Evolutionary conservation across 1,139 yeast genomes (phyloP).

Genomic region (Zygosaccharomyces pseudobailii): DNA sequence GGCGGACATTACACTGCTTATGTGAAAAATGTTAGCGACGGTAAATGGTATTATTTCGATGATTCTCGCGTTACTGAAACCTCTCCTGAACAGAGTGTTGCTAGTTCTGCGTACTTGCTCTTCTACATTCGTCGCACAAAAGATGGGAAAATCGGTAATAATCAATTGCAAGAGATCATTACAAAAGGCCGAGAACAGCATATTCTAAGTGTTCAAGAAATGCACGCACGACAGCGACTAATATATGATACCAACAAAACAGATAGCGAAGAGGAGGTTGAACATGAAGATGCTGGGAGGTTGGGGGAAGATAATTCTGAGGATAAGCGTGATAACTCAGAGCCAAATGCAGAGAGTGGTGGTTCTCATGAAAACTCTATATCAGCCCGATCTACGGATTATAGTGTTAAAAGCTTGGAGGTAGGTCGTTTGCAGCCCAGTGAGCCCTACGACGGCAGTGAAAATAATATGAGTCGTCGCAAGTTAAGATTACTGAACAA

Average conservation of each 20-base stretch:
- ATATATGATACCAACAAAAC: slow-evolving; percentile 26
- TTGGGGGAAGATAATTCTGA: slow-evolving; percentile 9
- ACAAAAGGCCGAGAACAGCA: slow-evolving; percentile 31
- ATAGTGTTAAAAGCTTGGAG: slow-evolving; percentile 25
- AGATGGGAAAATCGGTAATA: slow-evolving; percentile 28
- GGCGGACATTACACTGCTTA: slow-evolving; percentile 97
- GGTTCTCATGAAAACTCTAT: slow-evolving; percentile 7
- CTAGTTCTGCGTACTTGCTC: slow-evolving; percentile 81
- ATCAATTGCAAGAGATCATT: slow-evolving; percentile 32
- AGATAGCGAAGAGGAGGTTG: slow-evolving; percentile 25
- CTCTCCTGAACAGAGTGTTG: slow-evolving; percentile 58
- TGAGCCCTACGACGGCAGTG: slow-evolving; percentile 9
- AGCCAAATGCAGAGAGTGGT: neutral
- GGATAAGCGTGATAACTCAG: slow-evolving; percentile 8
- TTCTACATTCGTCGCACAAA: slow-evolving; percentile 63
- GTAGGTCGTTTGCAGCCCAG: slow-evolving; percentile 19
- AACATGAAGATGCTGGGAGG: slow-evolving; percentile 10
- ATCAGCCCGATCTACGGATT: slow-evolving; percentile 12
- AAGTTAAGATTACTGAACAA: slow-evolving; percentile 28
- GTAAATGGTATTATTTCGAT: slow-evolving; percentile 84
- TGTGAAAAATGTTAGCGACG: slow-evolving; percentile 72
- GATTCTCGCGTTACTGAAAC: slow-evolving; percentile 71
- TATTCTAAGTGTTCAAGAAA: slow-evolving; percentile 21
- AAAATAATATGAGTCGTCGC: slow-evolving; percentile 23
- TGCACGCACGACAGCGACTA: slow-evolving; percentile 20